phyloP scores from a whole-genome alignment of 352 stramenopile genomes.

The Phytopythium ostracodes region DNA sequence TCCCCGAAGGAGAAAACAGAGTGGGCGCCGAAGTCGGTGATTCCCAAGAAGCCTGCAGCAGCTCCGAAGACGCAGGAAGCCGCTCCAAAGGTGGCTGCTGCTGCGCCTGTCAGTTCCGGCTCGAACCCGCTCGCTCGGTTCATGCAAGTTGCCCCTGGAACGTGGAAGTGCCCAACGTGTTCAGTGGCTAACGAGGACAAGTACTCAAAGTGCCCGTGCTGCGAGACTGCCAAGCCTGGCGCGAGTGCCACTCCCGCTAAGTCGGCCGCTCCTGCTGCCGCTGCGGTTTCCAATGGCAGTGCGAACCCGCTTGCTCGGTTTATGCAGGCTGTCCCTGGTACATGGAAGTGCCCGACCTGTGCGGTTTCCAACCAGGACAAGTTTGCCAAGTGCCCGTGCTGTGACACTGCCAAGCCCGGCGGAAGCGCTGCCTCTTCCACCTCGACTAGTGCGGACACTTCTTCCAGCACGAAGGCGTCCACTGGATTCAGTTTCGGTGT shows the following conservation, averaged over 20 bases:
- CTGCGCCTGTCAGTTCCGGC: neutral
- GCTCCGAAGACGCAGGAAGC: neutral
- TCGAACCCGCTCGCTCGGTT: conserved; percentile 60
- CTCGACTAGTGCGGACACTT: conserved; percentile 17
- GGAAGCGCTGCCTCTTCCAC: conserved; percentile 15
- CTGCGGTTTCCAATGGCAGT: neutral
- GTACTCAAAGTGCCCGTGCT: conserved; percentile 75
- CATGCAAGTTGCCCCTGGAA: conserved; percentile 52
- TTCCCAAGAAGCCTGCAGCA: conserved; percentile 14
- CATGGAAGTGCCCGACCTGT: conserved; percentile 82
- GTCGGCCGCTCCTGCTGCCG: neutral
- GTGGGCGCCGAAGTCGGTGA: conserved; percentile 24
- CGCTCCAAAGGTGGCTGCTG: neutral
- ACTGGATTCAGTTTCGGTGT: conserved; percentile 43
- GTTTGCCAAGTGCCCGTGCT: conserved; percentile 74
- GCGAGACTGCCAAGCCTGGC: conserved; percentile 39
- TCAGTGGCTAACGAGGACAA: conserved; percentile 59
- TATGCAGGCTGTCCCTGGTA: conserved; percentile 55
- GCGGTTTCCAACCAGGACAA: conserved; percentile 58
- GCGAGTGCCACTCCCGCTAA: conserved; percentile 7
- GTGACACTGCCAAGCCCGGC: conserved; percentile 37
- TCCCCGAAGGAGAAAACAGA: conserved; percentile 54
- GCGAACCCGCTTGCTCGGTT: conserved; percentile 61
- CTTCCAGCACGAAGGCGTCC: conserved; percentile 1
- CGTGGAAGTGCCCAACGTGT: conserved; percentile 80